A percentile compares a stretch with the other conserved stretches of the same genome.
Conservation (phyloP, 2,329 filamentous ascomycete species). For the Colletotrichum orchidophilum region DNA sequence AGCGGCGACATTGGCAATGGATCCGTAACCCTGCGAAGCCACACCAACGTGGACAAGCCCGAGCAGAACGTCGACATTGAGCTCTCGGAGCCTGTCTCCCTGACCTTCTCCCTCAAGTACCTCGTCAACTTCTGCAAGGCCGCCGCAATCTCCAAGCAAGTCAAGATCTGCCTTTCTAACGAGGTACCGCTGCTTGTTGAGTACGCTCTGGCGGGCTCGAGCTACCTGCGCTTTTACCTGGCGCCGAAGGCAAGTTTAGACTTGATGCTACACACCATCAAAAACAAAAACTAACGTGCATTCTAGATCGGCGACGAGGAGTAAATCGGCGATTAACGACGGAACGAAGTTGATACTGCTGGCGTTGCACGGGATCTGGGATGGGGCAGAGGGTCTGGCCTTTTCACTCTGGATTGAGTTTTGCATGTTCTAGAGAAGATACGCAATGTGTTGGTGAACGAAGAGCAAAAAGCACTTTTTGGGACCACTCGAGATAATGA, state of each 20-base stretch:
- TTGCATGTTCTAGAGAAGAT: constrained; percentile 31
- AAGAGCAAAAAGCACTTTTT: constrained; percentile 28
- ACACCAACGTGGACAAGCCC: constrained; percentile 90
- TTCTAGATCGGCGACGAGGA: constrained; percentile 51
- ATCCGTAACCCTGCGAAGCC: constrained; percentile 88
- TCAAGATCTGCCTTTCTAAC: constrained; percentile 93
- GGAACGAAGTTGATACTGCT: constrained; percentile 24
- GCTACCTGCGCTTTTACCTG: constrained; percentile 95
- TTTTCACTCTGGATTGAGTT: constrained; percentile 33
- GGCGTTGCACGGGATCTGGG: constrained; percentile 33
- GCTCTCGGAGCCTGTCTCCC: constrained; percentile 88
- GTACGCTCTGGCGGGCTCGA: constrained; percentile 82
- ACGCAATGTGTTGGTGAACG: constrained; percentile 21
- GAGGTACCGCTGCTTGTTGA: constrained; percentile 97
- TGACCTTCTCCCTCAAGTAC: constrained; percentile 99
- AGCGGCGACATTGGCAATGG: constrained; percentile 96
- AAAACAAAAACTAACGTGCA: constrained; percentile 5
- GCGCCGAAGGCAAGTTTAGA: constrained; percentile 84
- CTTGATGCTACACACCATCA: background rate
- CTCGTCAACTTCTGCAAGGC: constrained; percentile 99
- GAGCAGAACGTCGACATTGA: constrained; percentile 87
- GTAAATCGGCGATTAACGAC: constrained; percentile 37
- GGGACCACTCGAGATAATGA: constrained; percentile 32
- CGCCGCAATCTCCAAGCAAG: constrained; percentile 79
- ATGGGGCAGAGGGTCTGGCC: constrained; percentile 18